Percentiles rank a stretch among this genome's conserved stretches.
Conservation (phyloP, 2,329 filamentous ascomycete species). For the Fusarium buxicola region DNA sequence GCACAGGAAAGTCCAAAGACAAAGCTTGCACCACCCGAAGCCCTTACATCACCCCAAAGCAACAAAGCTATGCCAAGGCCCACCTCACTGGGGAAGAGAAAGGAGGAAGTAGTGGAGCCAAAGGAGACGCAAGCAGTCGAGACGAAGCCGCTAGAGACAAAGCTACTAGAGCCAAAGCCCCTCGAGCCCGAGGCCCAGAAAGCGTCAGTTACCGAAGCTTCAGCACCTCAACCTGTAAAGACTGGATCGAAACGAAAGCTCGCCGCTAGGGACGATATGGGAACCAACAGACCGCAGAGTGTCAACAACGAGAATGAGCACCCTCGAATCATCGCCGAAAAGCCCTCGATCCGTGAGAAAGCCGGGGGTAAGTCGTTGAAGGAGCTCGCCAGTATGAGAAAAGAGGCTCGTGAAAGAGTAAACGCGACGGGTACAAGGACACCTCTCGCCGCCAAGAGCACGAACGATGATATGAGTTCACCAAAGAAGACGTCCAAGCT, state of each 20-base stretch:
- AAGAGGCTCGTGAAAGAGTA: conserved; percentile 53
- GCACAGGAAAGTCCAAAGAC: conserved; percentile 41
- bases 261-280: conserved; percentile 65
- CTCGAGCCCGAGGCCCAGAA: conserved; percentile 12
- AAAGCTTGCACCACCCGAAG: conserved; percentile 48
- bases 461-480: conserved; percentile 69
- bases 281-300: conserved; percentile 47
- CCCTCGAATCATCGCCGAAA: conserved; percentile 39
- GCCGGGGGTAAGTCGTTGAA: conserved; percentile 58
- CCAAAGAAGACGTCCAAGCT: conserved; percentile 63
- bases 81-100: conserved; percentile 48
- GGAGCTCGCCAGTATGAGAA: conserved; percentile 57
- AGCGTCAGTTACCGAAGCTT: conserved; percentile 16
- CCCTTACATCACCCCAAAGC: conserved; percentile 47
- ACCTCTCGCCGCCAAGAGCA: conserved; percentile 67
- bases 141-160: conserved; percentile 8
- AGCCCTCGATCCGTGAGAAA: conserved; percentile 50
- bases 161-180: conserved; percentile 13
- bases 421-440: conserved; percentile 54
- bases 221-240: conserved; percentile 51
- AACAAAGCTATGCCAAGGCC: conserved; percentile 32
- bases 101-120: conserved; percentile 5
- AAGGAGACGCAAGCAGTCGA: neutral
- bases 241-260: conserved; percentile 69
- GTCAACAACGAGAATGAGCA: conserved; percentile 47